Evolutionary conservation across 805 yeast genomes (phyloP), one percentile per base, ranked within the genome.

Genomic region (Ogataea ganodermae): DNA sequence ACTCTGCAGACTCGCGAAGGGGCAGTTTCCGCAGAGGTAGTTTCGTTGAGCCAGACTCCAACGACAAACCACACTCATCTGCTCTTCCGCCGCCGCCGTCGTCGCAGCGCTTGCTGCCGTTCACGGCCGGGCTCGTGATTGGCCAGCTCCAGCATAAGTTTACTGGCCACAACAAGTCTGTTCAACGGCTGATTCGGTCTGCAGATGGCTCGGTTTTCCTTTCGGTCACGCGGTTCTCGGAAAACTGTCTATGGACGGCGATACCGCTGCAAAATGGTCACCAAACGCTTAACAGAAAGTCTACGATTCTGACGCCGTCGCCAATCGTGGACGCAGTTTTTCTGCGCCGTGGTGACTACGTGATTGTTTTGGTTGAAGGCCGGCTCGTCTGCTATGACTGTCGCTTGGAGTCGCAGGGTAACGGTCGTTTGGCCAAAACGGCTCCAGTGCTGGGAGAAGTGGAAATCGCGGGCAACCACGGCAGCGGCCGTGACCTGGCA

Each of bases 101-200:
- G n/a, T n/a, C n/a, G n/a, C n/a, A n/a, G n/a, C n/a, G n/a, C n/a
- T n/a, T n/a, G n/a, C n/a, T n/a, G n/a, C n/a, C n/a, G n/a, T n/a
- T n/a, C n/a, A n/a, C n/a, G 6, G n/a, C 33, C 17, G 33, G 14
- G 17, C 17, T 30, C 9, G 18, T 13, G 9, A 53, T 69, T 9
- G 73, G 71, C 5, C 52, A 51, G 4, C 53, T 82, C 8, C 68
- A 73, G 20, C 75, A 82, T 52, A 83, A 85, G 55, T 79, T 84
- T 45, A 89, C 95, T 1, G 98, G 98, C 1, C 97, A 90, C 61
- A 78, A 81, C 46, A 90, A 90, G 60, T 87, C 96, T 0, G 82
- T 91, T 18, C 80, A 79, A 54, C 75, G 73, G 41, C 64, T 91
- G 3, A 69, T 80, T 14, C 79, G 90, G 56, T 85, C 96, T 1